Conservation (phyloP, 805 yeast genomes). For the Starmerella floris region DNA sequence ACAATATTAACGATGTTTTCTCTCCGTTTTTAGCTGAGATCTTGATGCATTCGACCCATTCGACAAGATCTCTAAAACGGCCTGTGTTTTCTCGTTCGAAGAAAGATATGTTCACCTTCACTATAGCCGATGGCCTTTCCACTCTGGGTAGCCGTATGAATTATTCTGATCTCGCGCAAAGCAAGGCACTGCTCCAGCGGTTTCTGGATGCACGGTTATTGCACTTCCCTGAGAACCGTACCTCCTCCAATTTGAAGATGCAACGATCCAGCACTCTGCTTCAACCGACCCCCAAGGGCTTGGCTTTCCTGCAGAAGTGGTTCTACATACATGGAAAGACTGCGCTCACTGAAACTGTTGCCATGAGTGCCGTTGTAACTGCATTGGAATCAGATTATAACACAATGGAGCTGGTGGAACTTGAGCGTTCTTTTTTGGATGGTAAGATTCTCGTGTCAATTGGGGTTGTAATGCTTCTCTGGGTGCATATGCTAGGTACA, state of each 20-base stretch:
- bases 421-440: slow-evolving; percentile 49
- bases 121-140: background rate
- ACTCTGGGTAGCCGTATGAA: background rate
- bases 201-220: slow-evolving; percentile 7
- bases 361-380: slow-evolving; percentile 19
- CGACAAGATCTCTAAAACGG: background rate
- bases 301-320: slow-evolving; percentile 51
- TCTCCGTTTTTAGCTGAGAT: background rate
- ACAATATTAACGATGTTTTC: too few species aligned
- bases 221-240: slow-evolving; percentile 9
- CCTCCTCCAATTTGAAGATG: background rate
- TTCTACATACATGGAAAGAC: slow-evolving; percentile 42
- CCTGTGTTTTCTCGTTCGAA: background rate
- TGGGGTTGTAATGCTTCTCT: slow-evolving; percentile 51
- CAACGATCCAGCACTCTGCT: slow-evolving; percentile 22
- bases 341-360: slow-evolving; percentile 24
- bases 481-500: slow-evolving; percentile 49
- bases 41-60: background rate
- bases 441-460: slow-evolving; percentile 47
- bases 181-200: background rate
- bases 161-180: background rate
- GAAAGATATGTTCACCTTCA: background rate
- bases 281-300: slow-evolving; percentile 90
- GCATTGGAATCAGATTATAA: slow-evolving; percentile 48
- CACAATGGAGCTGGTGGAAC: slow-evolving; percentile 53